Percentiles rank a stretch among this genome's conserved stretches.
phyloP scores from a whole-genome alignment of 1,284 basidiomycete species.

The Heterobasidion occidentale region DNA sequence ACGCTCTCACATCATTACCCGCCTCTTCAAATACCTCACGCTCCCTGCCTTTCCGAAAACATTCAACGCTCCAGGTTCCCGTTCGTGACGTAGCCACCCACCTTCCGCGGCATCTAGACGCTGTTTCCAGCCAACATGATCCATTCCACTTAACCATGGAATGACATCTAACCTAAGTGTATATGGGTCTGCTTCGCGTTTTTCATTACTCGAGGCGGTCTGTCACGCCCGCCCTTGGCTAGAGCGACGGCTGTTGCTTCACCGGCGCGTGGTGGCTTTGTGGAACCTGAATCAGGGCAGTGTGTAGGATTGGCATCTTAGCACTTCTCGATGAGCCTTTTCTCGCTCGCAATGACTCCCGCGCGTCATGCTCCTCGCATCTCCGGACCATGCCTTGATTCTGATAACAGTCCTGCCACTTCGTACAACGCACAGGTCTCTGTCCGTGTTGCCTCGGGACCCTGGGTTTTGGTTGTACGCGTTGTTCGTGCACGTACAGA shows the following conservation, averaged over 20 bases:
- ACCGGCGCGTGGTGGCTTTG: not conserved
- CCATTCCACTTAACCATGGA: not conserved
- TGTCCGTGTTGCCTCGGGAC: not conserved
- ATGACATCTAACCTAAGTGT: conserved; percentile 2
- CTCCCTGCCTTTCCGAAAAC: not conserved
- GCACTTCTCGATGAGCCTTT: not conserved
- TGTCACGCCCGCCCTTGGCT: not conserved
- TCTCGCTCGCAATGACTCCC: not conserved
- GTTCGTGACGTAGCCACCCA: not conserved
- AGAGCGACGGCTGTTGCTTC: not conserved
- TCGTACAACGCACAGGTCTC: not conserved
- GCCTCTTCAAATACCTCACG: too few relatives aligned
- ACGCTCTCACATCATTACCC: too few relatives aligned
- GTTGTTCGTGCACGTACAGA: not conserved
- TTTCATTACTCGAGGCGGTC: not conserved
- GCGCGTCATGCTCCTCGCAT: not conserved
- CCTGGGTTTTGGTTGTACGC: not conserved
- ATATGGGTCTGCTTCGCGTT: not conserved
- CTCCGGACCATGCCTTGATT: not conserved
- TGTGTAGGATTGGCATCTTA: too few relatives aligned
- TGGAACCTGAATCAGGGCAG: not conserved
- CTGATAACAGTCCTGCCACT: not conserved
- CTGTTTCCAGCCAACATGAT: not conserved
- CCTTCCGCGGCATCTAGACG: not conserved
- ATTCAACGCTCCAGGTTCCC: not conserved